Evolutionary conservation across 1,284 basidiomycete genomes (phyloP).

Genomic region (Anthracocystis setariae): DNA sequence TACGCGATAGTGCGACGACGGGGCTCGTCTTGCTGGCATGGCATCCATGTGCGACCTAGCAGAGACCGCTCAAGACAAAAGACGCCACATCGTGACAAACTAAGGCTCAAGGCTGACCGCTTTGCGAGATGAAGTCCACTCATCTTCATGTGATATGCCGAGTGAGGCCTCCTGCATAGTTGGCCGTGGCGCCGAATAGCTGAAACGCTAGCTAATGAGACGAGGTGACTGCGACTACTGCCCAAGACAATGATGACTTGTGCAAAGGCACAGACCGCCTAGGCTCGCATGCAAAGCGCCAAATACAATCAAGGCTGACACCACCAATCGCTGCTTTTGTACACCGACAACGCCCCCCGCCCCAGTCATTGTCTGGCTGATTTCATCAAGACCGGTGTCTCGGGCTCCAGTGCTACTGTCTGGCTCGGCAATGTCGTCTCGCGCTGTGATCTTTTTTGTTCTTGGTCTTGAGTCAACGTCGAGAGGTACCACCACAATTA

Average conservation of each 20-base stretch:
- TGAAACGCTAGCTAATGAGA: neutral
- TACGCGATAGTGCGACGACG: neutral
- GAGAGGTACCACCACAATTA: slow-evolving; percentile 1
- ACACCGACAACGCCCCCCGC: neutral
- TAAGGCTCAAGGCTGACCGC: neutral
- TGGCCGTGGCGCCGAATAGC: too few relatives aligned
- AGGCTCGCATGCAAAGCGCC: neutral
- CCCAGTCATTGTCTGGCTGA: neutral
- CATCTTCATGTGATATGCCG: neutral
- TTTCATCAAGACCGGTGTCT: neutral
- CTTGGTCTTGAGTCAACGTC: neutral
- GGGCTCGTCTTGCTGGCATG: slow-evolving; percentile 26
- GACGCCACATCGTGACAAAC: neutral
- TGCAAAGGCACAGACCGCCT: neutral
- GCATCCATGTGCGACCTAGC: slow-evolving; percentile 22
- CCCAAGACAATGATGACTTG: too few relatives aligned
- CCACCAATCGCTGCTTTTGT: slow-evolving; percentile 1
- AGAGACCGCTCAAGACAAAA: slow-evolving; percentile 7
- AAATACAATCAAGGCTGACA: slow-evolving; percentile 1
- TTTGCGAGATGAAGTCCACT: slow-evolving; percentile 6
- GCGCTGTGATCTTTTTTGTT: neutral
- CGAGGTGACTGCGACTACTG: neutral
- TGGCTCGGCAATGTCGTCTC: neutral
- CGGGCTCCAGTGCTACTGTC: too few relatives aligned
- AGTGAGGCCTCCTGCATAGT: neutral